These are phyloP conservation scores for Solanum ahanhuiri DNA, from an alignment of 257 asterid species.

Conservation along the genomic window DNA sequence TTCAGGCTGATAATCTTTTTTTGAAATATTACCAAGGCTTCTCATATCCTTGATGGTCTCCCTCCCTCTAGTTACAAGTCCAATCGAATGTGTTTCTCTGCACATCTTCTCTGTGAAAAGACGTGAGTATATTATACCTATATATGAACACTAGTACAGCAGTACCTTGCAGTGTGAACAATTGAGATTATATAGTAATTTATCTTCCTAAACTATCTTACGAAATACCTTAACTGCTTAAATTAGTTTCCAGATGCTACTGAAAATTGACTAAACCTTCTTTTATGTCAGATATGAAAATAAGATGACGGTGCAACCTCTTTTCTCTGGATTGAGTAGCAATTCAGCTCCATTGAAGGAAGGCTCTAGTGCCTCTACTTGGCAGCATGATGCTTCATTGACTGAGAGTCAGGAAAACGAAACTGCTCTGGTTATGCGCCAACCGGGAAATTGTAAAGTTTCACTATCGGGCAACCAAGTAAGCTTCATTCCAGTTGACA, in stretches of 20 bases:
- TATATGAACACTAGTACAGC: background rate
- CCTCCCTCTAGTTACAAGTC: background rate
- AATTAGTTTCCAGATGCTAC: background rate
- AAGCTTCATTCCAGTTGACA: constrained; percentile 28
- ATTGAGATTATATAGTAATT: background rate
- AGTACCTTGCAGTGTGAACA: background rate
- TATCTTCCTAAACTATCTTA: background rate
- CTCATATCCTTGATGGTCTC: background rate
- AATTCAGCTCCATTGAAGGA: background rate
- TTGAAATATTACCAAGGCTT: background rate
- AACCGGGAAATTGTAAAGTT: constrained; percentile 22
- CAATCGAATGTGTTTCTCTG: background rate
- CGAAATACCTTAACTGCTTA: background rate
- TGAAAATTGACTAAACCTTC: background rate
- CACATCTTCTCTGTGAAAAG: background rate
- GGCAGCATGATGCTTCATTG: constrained; percentile 23
- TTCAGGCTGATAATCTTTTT: background rate
- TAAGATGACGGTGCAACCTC: background rate
- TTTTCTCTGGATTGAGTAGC: constrained; percentile 1
- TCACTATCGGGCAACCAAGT: constrained; percentile 33
- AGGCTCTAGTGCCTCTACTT: background rate
- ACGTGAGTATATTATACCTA: background rate
- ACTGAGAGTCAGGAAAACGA: constrained; percentile 33
- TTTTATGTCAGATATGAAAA: background rate
- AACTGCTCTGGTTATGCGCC: constrained; percentile 18